Evolutionary conservation across 2,329 filamentous ascomycete species (phyloP).

Genomic region (Claviceps sp.): DNA sequence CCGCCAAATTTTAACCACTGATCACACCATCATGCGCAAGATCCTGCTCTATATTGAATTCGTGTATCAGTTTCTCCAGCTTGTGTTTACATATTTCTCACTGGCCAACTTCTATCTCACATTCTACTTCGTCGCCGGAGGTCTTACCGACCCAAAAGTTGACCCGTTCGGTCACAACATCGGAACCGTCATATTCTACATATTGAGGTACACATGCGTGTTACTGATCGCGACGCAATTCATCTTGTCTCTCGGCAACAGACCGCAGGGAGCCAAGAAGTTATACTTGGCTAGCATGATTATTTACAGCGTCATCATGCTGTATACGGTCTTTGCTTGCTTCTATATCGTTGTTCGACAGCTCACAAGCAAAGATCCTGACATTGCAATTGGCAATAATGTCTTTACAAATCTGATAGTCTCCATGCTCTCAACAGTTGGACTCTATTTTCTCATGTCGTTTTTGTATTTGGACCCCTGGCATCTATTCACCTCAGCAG

Average conservation of each 20-base stretch:
- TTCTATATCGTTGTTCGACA: slow-evolving; percentile 84
- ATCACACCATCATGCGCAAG: slow-evolving; percentile 82
- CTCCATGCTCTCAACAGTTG: slow-evolving; percentile 75
- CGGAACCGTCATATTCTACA: slow-evolving; percentile 70
- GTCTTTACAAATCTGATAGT: slow-evolving; percentile 93
- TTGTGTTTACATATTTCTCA: slow-evolving; percentile 95
- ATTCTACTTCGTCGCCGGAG: slow-evolving; percentile 95
- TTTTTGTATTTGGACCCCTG: slow-evolving; percentile 95
- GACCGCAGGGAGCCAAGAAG: slow-evolving; percentile 85
- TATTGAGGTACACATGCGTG: slow-evolving; percentile 74
- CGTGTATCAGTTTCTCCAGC: slow-evolving; percentile 81
- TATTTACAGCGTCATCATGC: slow-evolving; percentile 87
- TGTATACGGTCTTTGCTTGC: slow-evolving; percentile 80
- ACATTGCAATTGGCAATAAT: slow-evolving; percentile 60
- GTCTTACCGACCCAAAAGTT: slow-evolving; percentile 60
- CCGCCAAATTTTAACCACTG: slow-evolving; percentile 81
- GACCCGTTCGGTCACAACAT: slow-evolving; percentile 89
- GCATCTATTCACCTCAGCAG: slow-evolving; percentile 93
- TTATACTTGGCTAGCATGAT: slow-evolving; percentile 83
- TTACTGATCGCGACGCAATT: slow-evolving; percentile 90
- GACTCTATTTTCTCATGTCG: slow-evolving; percentile 91
- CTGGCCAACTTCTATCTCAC: slow-evolving; percentile 98
- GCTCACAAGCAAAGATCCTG: slow-evolving; percentile 38
- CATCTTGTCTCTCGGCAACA: slow-evolving; percentile 89
- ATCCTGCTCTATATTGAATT: slow-evolving; percentile 89